These are phyloP conservation scores for Hirschfeldia incana DNA, from an alignment of 345 rosid species.

Conservation along the genomic window DNA sequence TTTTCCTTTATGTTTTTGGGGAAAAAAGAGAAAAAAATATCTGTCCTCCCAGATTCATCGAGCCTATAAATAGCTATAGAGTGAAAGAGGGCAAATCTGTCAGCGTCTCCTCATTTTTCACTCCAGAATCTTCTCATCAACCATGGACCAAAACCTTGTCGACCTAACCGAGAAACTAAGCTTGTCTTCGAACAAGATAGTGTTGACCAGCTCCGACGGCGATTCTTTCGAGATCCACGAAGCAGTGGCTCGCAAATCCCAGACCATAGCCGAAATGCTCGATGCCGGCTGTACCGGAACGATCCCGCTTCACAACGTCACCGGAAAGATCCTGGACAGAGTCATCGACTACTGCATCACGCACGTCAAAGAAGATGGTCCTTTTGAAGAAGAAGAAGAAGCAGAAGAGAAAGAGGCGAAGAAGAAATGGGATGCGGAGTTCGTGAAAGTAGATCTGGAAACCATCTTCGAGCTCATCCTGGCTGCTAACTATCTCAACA, in stretches of 20 bases:
- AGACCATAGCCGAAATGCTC: not conserved
- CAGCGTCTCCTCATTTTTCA: not conserved
- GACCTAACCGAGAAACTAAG: not conserved
- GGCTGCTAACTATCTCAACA: conserved; percentile 69
- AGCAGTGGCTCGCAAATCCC: not conserved
- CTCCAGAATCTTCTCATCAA: not conserved
- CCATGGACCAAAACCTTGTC: not conserved
- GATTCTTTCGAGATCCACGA: not conserved
- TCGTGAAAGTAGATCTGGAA: conserved; percentile 50
- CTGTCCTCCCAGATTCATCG: not conserved
- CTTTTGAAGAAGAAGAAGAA: conserved; percentile 15
- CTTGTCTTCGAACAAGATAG: not conserved
- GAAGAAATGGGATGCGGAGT: conserved; percentile 52
- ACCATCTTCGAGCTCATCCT: conserved; percentile 50
- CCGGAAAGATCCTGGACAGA: conserved; percentile 40
- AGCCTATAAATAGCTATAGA: not conserved
- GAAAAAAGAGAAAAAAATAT: too few relatives aligned
- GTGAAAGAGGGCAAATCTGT: not conserved
- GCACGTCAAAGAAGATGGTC: conserved; percentile 52
- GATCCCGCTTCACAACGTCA: not conserved
- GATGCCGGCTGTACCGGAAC: not conserved
- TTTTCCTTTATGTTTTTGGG: too few relatives aligned
- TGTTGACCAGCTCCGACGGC: not conserved
- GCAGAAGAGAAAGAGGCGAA: conserved; percentile 17
- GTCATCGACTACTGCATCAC: conserved; percentile 64